Evolutionary conservation across 2,329 filamentous ascomycete genomes (phyloP).

Genomic region (Dryadomyces quercus-mongolicae): DNA sequence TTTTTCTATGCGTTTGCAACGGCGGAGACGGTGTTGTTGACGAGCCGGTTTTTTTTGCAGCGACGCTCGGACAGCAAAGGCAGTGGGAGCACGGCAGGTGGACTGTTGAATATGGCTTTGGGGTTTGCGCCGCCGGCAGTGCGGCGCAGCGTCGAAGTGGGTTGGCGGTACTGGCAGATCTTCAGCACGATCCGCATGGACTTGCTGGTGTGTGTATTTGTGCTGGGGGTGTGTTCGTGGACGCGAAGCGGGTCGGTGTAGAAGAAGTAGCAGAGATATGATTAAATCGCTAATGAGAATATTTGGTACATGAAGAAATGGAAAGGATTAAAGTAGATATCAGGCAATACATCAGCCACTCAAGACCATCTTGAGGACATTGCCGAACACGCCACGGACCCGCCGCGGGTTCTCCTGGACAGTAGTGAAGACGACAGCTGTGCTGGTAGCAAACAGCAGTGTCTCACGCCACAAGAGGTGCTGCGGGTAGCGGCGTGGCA

Average conservation of each 20-base stretch:
- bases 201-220: slow-evolving; percentile 65
- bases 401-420: slow-evolving; percentile 48
- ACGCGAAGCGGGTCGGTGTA: slow-evolving; percentile 14
- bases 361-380: slow-evolving; percentile 40
- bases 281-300: neutral
- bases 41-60: slow-evolving; percentile 58
- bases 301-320: neutral
- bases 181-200: slow-evolving; percentile 60
- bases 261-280: neutral
- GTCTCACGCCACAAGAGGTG: slow-evolving; percentile 57
- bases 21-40: slow-evolving; percentile 60
- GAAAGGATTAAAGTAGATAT: neutral
- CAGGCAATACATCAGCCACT: slow-evolving; percentile 1
- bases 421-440: slow-evolving; percentile 58
- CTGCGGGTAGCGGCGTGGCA: slow-evolving; percentile 55
- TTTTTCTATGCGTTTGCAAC: slow-evolving; percentile 78
- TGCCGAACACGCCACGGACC: slow-evolving; percentile 58
- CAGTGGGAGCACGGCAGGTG: slow-evolving; percentile 25
- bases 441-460: slow-evolving; percentile 52
- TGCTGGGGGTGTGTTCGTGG: slow-evolving; percentile 50
- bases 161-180: slow-evolving; percentile 56
- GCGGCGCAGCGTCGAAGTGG: slow-evolving; percentile 47
- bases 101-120: slow-evolving; percentile 48
- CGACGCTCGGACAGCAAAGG: slow-evolving; percentile 13
- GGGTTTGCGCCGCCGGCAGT: slow-evolving; percentile 55